Percentiles rank a stretch among this genome's conserved stretches.
Evolutionary conservation across 2,329 filamentous ascomycete genomes (phyloP).

Genomic region (Magnaporthiopsis rhizophila): DNA sequence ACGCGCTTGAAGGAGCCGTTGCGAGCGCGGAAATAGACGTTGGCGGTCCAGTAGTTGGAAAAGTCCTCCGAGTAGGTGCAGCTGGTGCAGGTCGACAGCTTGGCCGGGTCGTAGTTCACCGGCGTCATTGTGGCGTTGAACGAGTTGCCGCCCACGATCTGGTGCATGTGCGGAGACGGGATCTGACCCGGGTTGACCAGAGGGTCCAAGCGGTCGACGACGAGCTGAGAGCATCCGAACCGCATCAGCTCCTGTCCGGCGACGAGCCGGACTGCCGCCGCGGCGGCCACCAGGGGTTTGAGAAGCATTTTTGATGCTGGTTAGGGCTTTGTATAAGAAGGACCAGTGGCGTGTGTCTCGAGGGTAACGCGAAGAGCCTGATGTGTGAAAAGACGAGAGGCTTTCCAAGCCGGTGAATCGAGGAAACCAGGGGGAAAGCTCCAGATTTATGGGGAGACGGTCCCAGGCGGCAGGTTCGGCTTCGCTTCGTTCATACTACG

Average conservation of each 20-base stretch:
- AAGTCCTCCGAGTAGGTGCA: constrained; percentile 21
- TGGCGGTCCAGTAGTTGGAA: constrained; percentile 25
- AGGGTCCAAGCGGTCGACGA: constrained; percentile 21
- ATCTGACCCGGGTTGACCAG: constrained; percentile 13
- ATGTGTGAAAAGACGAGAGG: too few species aligned
- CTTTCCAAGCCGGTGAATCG: neutral
- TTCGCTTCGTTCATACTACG: neutral
- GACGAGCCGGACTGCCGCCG: constrained; percentile 15
- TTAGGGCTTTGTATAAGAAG: constrained; percentile 25
- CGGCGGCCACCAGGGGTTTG: constrained; percentile 19
- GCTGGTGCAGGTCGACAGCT: constrained; percentile 12
- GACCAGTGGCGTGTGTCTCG: neutral
- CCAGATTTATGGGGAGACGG: neutral
- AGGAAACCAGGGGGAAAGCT: neutral
- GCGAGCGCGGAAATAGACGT: constrained; percentile 13
- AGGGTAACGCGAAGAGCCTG: neutral
- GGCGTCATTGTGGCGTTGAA: constrained; percentile 21
- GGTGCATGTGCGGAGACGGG: constrained; percentile 14
- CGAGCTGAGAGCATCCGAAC: constrained; percentile 27
- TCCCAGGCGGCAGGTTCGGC: neutral
- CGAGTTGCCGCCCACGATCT: constrained; percentile 17
- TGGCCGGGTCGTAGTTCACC: constrained; percentile 8
- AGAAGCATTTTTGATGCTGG: constrained; percentile 16
- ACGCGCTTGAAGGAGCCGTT: constrained; percentile 14
- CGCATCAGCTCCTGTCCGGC: constrained; percentile 27